phyloP scores from a whole-genome alignment of 2,329 filamentous ascomycete genomes.

The Rachicladosporium sp. region DNA sequence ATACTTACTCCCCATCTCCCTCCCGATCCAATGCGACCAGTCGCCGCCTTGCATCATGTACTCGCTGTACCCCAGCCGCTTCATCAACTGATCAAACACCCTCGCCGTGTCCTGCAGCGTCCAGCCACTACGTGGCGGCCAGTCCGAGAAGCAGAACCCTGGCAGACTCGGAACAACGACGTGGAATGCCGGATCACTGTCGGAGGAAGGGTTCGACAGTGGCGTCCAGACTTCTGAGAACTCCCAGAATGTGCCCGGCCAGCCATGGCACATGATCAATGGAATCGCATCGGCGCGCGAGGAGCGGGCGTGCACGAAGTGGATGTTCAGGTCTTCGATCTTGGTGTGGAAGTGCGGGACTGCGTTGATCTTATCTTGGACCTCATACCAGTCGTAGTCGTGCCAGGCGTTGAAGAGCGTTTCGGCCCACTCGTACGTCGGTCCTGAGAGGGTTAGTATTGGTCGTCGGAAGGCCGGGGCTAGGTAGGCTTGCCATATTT shows the following conservation, averaged over 20 bases:
- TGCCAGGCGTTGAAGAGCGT: slow-evolving; percentile 25
- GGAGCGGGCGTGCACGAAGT: slow-evolving; percentile 28
- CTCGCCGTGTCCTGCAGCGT: slow-evolving; percentile 26
- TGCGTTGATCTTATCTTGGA: slow-evolving; percentile 21
- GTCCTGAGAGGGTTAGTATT: not conserved
- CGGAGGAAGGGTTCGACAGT: slow-evolving; percentile 20
- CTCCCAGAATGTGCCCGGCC: slow-evolving; percentile 35
- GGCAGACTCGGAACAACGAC: slow-evolving; percentile 47
- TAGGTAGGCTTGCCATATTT: slow-evolving; percentile 22
- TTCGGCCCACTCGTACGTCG: slow-evolving; percentile 20
- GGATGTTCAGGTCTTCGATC: slow-evolving; percentile 25
- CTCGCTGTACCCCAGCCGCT: slow-evolving; percentile 27
- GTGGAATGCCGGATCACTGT: slow-evolving; percentile 35
- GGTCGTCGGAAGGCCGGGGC: too few species aligned
- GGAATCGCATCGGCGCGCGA: slow-evolving; percentile 26
- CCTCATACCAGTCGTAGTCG: slow-evolving; percentile 23
- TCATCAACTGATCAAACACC: slow-evolving; percentile 29
- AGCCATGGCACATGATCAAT: slow-evolving; percentile 32
- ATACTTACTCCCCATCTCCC: slow-evolving; percentile 26
- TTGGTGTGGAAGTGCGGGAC: slow-evolving; percentile 25
- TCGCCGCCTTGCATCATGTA: slow-evolving; percentile 30
- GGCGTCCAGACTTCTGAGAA: slow-evolving; percentile 29
- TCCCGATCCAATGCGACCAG: slow-evolving; percentile 30
- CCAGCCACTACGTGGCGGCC: slow-evolving; percentile 22
- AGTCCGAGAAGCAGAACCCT: slow-evolving; percentile 38